Conservation (phyloP, 2,329 filamentous ascomycete genomes). For the Macrophomina pseudophaseolina region DNA sequence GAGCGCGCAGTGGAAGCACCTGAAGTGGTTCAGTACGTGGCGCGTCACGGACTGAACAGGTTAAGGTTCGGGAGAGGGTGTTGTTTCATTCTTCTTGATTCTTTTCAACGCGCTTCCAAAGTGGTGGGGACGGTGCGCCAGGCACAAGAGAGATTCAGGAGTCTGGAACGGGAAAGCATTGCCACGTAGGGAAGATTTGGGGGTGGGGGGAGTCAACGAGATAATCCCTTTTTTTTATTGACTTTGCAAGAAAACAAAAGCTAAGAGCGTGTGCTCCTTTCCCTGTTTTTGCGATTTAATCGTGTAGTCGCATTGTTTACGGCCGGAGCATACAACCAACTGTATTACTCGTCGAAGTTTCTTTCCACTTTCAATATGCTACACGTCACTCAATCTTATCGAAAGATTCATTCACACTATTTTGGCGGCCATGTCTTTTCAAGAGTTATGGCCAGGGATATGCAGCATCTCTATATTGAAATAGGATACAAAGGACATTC, state of each 20-base stretch:
- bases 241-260: not conserved
- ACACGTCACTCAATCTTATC: not conserved
- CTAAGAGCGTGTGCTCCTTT: not conserved
- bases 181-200: too few relatives aligned
- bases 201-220: not conserved
- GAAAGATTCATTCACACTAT: not conserved
- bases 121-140: not conserved
- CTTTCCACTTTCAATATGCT: not conserved
- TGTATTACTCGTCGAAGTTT: slow-evolving; percentile 14
- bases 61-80: not conserved
- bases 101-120: not conserved
- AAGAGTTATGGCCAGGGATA: not conserved
- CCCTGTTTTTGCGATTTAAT: not conserved
- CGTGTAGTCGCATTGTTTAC: slow-evolving; percentile 10
- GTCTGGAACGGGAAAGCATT: not conserved
- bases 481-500: too few relatives aligned
- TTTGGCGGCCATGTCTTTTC: not conserved
- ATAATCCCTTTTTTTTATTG: not conserved
- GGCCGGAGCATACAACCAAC: slow-evolving; percentile 19
- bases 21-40: slow-evolving; percentile 94
- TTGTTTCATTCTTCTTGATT: slow-evolving; percentile 7
- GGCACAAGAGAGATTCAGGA: not conserved
- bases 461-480: too few relatives aligned
- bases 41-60: slow-evolving; percentile 69
- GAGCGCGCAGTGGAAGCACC: slow-evolving; percentile 82